Conservation (phyloP, 2,329 filamentous ascomycete genomes). For the Alternaria sp. region DNA sequence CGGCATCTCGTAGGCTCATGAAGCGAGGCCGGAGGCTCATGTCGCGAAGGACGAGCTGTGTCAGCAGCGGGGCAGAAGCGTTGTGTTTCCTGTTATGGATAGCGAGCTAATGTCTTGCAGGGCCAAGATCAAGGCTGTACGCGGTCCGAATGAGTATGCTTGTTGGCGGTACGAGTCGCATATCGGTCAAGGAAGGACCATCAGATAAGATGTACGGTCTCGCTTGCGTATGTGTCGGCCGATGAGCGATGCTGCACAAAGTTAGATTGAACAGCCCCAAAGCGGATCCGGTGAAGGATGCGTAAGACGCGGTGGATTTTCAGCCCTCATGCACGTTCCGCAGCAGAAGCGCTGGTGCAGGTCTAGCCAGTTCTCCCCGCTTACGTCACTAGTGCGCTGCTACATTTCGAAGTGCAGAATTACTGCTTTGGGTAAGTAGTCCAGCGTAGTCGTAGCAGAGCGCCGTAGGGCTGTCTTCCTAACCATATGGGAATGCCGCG, state of each 20-base stretch:
- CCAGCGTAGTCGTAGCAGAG: slow-evolving; percentile 8
- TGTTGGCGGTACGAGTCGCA: slow-evolving; percentile 9
- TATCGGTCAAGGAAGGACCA: slow-evolving; percentile 6
- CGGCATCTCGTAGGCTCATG: background rate
- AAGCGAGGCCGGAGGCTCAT: slow-evolving; percentile 15
- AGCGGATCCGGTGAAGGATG: slow-evolving; percentile 14
- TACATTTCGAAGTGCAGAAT: slow-evolving; percentile 1
- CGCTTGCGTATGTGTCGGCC: slow-evolving; percentile 28
- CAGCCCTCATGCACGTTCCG: slow-evolving; percentile 1
- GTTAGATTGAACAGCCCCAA: slow-evolving; percentile 9
- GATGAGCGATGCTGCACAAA: slow-evolving; percentile 13
- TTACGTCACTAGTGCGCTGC: slow-evolving; percentile 7
- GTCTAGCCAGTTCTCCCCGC: slow-evolving; percentile 3
- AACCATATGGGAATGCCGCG: slow-evolving; percentile 2
- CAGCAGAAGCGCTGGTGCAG: background rate
- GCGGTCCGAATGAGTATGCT: slow-evolving; percentile 1
- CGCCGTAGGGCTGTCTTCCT: background rate
- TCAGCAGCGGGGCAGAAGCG: slow-evolving; percentile 30
- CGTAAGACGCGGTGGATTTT: slow-evolving; percentile 4
- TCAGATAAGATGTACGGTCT: slow-evolving; percentile 20
- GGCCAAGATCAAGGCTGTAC: slow-evolving; percentile 7
- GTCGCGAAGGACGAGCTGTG: slow-evolving; percentile 21
- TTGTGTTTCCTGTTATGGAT: slow-evolving; percentile 15
- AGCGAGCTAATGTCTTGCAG: slow-evolving; percentile 18
- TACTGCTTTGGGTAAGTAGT: slow-evolving; percentile 13